Percentiles rank a stretch among this genome's conserved stretches.
These are phyloP conservation scores for Diospyros kaki DNA, from an alignment of 148 eudicot species.

Conservation along the genomic window DNA sequence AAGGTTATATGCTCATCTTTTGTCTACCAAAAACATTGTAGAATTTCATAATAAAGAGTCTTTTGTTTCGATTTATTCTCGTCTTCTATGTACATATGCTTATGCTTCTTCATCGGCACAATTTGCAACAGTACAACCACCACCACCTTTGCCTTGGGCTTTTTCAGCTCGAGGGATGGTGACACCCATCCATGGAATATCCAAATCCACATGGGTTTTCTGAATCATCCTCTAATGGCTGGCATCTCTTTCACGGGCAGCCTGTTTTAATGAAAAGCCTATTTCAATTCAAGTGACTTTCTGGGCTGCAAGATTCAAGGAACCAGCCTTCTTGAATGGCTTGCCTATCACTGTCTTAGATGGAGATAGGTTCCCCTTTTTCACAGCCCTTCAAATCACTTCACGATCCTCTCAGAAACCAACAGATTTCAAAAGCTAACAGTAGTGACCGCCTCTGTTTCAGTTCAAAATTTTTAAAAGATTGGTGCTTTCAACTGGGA, in stretches of 20 bases:
- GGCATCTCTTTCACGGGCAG: no score
- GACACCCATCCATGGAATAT: constrained; percentile 19
- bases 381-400: constrained; percentile 16
- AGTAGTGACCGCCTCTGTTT: no score
- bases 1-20: not conserved
- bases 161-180: not conserved
- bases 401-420: constrained; percentile 9
- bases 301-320: constrained; percentile 16
- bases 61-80: not conserved
- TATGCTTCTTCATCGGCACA: not conserved
- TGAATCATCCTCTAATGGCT: not conserved
- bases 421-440: not conserved
- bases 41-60: no score
- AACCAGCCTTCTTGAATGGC: constrained; percentile 31
- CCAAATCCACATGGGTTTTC: not conserved
- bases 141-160: not conserved
- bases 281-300: constrained; percentile 6
- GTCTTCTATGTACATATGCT: not conserved
- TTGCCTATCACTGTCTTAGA: constrained; percentile 28
- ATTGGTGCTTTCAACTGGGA: no score
- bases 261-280: not conserved
- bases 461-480: no score
- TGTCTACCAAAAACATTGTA: not conserved
- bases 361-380: constrained; percentile 10
- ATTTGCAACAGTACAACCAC: not conserved